Percentiles rank a stretch among this genome's conserved stretches.
Conservation (phyloP, 2,329 filamentous ascomycete species). For the Biscogniauxia mediterranea region DNA sequence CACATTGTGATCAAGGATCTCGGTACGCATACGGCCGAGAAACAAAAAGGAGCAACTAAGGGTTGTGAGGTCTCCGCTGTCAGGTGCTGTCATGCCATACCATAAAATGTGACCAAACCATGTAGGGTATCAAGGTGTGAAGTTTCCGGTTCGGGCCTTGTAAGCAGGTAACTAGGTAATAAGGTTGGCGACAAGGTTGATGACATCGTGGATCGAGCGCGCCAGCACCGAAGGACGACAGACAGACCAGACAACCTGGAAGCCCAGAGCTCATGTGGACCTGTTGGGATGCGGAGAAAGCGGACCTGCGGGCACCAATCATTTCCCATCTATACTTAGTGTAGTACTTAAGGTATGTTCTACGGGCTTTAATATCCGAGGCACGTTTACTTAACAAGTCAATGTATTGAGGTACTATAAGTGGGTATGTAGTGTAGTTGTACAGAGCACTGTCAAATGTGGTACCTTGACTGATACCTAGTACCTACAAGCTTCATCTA, state of each 20-base stretch:
- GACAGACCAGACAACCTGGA: no score
- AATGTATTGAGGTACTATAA: no score
- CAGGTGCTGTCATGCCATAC: background rate
- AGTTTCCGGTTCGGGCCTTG: background rate
- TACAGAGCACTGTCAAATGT: no score
- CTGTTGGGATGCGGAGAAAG: background rate
- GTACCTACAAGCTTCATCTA: no score
- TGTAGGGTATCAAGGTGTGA: background rate
- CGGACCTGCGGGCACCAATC: conserved; percentile 5
- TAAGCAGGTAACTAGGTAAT: no score
- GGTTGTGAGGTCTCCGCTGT: background rate
- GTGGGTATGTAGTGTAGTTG: no score
- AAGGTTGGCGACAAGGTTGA: background rate
- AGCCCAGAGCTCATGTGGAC: background rate
- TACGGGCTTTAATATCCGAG: no score
- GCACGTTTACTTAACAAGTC: no score
- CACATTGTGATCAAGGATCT: background rate
- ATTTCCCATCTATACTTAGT: background rate
- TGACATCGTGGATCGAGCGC: background rate
- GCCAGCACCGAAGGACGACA: no score
- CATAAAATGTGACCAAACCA: background rate
- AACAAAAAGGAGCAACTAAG: background rate
- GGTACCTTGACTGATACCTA: no score
- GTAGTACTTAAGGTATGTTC: no score
- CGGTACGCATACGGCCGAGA: background rate